These are phyloP conservation scores for Dicorynia guianensis DNA, from an alignment of 306 rosid genomes.

Conservation along the genomic window DNA sequence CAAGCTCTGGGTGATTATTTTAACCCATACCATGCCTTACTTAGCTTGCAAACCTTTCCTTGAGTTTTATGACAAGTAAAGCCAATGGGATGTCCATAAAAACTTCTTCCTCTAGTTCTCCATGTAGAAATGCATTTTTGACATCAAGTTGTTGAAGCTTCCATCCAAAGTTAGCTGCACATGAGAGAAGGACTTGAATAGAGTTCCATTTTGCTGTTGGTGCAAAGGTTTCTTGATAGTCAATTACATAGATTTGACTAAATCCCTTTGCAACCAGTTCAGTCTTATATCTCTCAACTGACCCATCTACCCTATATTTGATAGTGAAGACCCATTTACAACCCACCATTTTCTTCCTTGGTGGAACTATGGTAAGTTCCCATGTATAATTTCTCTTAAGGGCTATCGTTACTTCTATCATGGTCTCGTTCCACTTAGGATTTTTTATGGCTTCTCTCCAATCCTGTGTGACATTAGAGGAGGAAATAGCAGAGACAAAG, in stretches of 20 bases:
- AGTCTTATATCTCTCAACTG: neutral
- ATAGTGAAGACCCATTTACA: conserved; percentile 21
- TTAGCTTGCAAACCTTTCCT: neutral
- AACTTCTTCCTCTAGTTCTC: neutral
- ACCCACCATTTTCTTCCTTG: neutral
- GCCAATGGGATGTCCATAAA: neutral
- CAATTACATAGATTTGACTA: no score
- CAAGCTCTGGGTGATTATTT: no score
- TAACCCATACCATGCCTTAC: no score
- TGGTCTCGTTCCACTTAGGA: neutral
- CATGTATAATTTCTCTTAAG: conserved; percentile 13
- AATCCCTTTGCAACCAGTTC: neutral
- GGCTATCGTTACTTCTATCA: neutral
- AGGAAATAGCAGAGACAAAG: no score
- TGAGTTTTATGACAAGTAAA: neutral
- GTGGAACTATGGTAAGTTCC: conserved; percentile 6
- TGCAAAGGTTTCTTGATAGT: neutral
- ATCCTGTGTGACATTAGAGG: no score
- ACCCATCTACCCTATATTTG: conserved; percentile 25
- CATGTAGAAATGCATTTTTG: neutral
- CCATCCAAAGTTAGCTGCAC: neutral
- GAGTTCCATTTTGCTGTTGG: neutral
- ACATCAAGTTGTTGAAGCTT: conserved; percentile 8
- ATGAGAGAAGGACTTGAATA: neutral
- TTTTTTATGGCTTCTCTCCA: no score